A percentile compares a stretch with the other conserved stretches of the same genome.
Conservation (phyloP, 352 stramenopile genomes). For the Globisporangium paddicum region DNA sequence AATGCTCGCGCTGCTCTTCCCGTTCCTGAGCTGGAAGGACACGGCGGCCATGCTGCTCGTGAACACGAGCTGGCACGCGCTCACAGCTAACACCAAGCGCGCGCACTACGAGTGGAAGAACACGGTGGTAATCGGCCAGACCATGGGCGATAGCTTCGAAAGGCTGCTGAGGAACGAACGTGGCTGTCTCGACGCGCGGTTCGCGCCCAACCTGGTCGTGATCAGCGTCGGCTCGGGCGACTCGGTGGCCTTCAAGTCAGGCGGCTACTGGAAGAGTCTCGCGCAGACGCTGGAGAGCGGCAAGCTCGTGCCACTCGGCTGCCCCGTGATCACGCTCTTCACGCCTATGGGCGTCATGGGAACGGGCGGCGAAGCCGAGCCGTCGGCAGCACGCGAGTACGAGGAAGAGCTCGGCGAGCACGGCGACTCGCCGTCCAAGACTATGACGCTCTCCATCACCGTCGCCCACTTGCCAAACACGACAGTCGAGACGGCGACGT, state of each 20-base stretch:
- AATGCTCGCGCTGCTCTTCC: constrained; percentile 35
- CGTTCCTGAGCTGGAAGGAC: constrained; percentile 44
- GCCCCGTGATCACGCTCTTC: constrained; percentile 33
- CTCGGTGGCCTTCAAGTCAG: constrained; percentile 24
- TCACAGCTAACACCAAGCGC: constrained; percentile 19
- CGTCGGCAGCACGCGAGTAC: constrained; percentile 5
- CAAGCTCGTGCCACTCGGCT: constrained; percentile 35
- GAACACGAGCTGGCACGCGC: constrained; percentile 19
- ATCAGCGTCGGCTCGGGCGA: constrained; percentile 24
- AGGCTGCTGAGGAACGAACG: constrained; percentile 31
- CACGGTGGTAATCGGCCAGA: constrained; percentile 22
- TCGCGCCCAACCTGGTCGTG: constrained; percentile 40
- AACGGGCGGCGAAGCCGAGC: background rate
- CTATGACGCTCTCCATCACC: constrained; percentile 25
- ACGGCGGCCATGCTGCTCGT: constrained; percentile 30
- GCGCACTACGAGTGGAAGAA: constrained; percentile 32
- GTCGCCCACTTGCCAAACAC: constrained; percentile 44
- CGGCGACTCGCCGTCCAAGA: constrained; percentile 10
- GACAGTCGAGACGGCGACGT: constrained; percentile 31
- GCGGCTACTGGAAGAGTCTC: constrained; percentile 31
- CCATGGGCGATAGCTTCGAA: constrained; percentile 20
- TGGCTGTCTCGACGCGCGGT: constrained; percentile 25
- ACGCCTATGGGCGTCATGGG: constrained; percentile 29
- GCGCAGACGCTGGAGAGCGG: constrained; percentile 26
- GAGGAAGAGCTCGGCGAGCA: constrained; percentile 6